phyloP scores from a whole-genome alignment of 1,284 basidiomycete genomes.

The Naganishia liquefaciens region DNA sequence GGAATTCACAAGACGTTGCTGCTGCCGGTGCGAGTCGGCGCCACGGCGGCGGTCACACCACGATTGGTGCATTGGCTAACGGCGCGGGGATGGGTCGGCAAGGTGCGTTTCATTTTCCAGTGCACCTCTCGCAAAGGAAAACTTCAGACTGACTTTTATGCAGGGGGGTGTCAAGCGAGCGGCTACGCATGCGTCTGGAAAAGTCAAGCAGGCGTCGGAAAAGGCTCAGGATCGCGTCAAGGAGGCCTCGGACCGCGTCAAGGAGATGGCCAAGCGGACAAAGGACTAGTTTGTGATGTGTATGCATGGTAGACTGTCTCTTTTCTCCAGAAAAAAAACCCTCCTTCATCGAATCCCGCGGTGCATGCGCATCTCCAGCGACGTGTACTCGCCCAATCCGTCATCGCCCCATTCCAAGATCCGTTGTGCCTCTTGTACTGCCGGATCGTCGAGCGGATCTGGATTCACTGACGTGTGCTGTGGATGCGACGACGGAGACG shows the following conservation, averaged over 20 bases:
- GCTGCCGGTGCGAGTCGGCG: conserved; percentile 82
- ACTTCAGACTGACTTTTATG: background rate
- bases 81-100: conserved; percentile 65
- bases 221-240: conserved; percentile 41
- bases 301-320: background rate
- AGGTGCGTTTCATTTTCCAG: conserved; percentile 19
- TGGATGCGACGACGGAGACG: conserved; percentile 65
- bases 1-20: conserved; percentile 94
- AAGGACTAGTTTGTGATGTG: conserved; percentile 10
- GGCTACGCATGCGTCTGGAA: conserved; percentile 42
- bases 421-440: conserved; percentile 36
- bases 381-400: conserved; percentile 58
- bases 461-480: conserved; percentile 1
- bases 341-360: conserved; percentile 66
- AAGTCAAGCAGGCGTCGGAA: conserved; percentile 38
- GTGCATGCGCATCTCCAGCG: conserved; percentile 69
- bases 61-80: conserved; percentile 76
- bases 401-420: conserved; percentile 50
- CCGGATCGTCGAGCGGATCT: conserved; percentile 16
- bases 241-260: conserved; percentile 40
- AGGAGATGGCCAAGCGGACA: conserved; percentile 36
- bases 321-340: background rate
- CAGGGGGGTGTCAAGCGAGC: conserved; percentile 47
- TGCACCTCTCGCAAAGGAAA: background rate
- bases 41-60: conserved; percentile 86